These are phyloP conservation scores for Euphorbia peplus DNA, from an alignment of 345 rosid species.

Conservation along the genomic window DNA sequence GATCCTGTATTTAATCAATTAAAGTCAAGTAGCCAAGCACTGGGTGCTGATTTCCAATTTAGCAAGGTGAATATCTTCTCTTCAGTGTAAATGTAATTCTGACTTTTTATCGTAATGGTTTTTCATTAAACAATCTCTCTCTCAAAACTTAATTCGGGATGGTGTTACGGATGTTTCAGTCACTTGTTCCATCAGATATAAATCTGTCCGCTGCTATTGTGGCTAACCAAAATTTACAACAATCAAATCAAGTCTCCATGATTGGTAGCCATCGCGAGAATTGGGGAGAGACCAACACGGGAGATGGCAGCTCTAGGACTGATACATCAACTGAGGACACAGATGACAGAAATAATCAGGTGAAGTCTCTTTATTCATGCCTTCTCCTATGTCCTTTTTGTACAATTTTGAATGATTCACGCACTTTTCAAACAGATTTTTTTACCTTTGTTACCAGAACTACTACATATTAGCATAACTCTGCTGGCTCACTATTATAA, in stretches of 20 bases:
- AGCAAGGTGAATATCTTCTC: conserved; percentile 32
- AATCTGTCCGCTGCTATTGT: conserved; percentile 30
- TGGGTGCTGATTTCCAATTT: conserved; percentile 44
- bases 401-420: not conserved
- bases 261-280: conserved; percentile 46
- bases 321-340: conserved; percentile 86
- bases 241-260: conserved; percentile 39
- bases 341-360: conserved; percentile 80
- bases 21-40: conserved; percentile 41
- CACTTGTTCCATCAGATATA: conserved; percentile 36
- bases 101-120: conserved; percentile 7
- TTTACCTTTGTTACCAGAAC: too few species aligned
- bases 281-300: conserved; percentile 65
- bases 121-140: conserved; percentile 12
- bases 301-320: conserved; percentile 83
- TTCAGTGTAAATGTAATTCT: conserved; percentile 8
- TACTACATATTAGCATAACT: not conserved
- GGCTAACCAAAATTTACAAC: conserved; percentile 35
- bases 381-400: not conserved
- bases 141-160: not conserved
- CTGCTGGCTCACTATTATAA: conserved; percentile 1
- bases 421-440: not conserved
- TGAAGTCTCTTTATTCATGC: conserved; percentile 23
- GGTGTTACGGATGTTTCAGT: conserved; percentile 16
- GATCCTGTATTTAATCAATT: conserved; percentile 55